Evolutionary conservation across 1,284 basidiomycete species (phyloP), one percentile per base, ranked within the genome.

Genomic region (Melampsora larici-populina): DNA sequence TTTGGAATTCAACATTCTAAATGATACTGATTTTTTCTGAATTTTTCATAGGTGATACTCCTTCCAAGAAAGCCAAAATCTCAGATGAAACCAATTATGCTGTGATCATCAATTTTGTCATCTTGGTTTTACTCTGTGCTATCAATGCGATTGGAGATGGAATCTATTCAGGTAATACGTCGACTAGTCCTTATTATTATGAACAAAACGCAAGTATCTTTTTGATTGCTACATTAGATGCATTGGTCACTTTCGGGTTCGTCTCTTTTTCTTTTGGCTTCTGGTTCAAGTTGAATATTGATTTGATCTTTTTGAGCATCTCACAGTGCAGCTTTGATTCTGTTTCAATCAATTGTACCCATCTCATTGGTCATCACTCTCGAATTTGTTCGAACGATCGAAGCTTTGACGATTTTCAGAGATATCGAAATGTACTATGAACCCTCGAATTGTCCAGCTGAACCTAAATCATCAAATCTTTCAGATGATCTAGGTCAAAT

Each of bases 31-130:
- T 40, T 7, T 8, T 2, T 17, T 60, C n/a, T 46, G n/a, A 8
- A 17, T 29, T 15, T 2, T 58, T 13, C 11, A 26, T 36, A 33
- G 82, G 82, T 78, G 82, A 82, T 63, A 85, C 84, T 3, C 84
- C 84, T 0, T 93, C 92, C 24, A 98, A 98, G 83, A 91, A 93
- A 76, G 92, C 90, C 82, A 97, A 97, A 87, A 97, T 98, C 82
- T 94, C 97, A 86, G 91, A 90, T 85, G 95, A 98, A 87, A 98
- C 96, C n/a, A 97, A 97, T 84, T 96, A 94, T 87, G 97, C 97
- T 83, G 95, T 98, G 80, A 86, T 95, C 73, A 92, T 96, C 86
- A 98, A 98, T 85, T 97, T 98, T 82, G 85, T 88, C 73, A 85
- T 97, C 78, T 86, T 98, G 73, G 84, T 91, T 65, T 74, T 88